Percentiles rank a stretch among this genome's conserved stretches.
Conservation (phyloP, 306 rosid species). For the Quercus agrifolia region DNA sequence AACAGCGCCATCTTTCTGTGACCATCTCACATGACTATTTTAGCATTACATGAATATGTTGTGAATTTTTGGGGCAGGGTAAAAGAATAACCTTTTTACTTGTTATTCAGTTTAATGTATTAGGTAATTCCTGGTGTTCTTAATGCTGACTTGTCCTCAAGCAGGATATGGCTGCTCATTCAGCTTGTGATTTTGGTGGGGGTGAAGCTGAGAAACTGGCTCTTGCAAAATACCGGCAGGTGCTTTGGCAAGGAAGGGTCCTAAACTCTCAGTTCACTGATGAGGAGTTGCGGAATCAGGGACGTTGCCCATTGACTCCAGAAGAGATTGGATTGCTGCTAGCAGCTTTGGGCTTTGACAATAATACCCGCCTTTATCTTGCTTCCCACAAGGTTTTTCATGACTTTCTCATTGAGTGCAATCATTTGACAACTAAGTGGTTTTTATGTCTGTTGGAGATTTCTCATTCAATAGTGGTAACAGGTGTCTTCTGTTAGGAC, state of each 20-base stretch:
- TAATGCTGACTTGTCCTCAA: background rate
- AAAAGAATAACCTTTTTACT: background rate
- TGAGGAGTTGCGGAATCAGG: conserved; percentile 89
- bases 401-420: background rate
- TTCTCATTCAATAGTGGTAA: background rate
- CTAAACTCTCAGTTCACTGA: conserved; percentile 95
- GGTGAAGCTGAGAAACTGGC: conserved; percentile 90
- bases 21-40: background rate
- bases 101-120: background rate
- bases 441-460: background rate
- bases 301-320: conserved; percentile 97
- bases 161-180: conserved; percentile 99
- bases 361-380: conserved; percentile 85
- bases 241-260: conserved; percentile 97
- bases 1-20: background rate
- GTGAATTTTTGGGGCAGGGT: background rate
- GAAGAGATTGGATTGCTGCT: conserved; percentile 93
- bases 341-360: conserved; percentile 93
- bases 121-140: background rate
- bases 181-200: conserved; percentile 99
- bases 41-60: background rate
- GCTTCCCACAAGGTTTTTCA: conserved; percentile 94
- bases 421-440: background rate
- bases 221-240: conserved; percentile 89
- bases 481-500: background rate